These are phyloP conservation scores for Ceratocystiopsis brevicomis DNA, from an alignment of 2,329 filamentous ascomycete species.

Conservation along the genomic window DNA sequence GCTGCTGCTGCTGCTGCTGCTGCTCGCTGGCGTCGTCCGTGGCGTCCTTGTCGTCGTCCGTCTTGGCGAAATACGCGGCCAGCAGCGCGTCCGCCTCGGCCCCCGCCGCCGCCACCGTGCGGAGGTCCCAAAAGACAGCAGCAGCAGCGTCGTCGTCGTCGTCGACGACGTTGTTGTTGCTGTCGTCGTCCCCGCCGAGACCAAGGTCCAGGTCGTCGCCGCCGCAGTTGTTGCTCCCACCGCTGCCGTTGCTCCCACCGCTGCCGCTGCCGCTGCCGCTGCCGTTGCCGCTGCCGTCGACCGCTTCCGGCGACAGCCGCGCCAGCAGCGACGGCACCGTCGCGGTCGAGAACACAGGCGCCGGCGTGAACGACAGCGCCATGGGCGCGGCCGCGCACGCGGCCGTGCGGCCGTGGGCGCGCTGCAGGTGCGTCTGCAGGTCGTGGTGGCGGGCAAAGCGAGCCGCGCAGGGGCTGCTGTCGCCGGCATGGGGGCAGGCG, in stretches of 20 bases:
- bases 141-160: not conserved
- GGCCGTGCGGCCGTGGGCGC: constrained; percentile 11
- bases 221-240: not conserved
- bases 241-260: not conserved
- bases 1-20: too few species aligned
- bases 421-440: constrained; percentile 25
- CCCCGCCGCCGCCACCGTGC: not conserved
- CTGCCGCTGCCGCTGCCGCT: too few species aligned
- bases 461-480: constrained; percentile 19
- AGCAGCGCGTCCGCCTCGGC: not conserved
- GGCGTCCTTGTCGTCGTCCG: not conserved
- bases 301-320: too few species aligned
- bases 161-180: too few species aligned
- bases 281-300: not conserved
- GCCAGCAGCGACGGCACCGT: not conserved
- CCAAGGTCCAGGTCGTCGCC: not conserved
- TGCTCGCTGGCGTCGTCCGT: too few species aligned
- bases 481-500: constrained; percentile 18
- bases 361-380: constrained; percentile 1
- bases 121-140: too few species aligned
- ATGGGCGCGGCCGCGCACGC: not conserved
- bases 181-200: not conserved
- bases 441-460: constrained; percentile 33
- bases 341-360: constrained; percentile 5
- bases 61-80: constrained; percentile 1